phyloP scores from a whole-genome alignment of 768 basidiomycete species.

The Auriscalpium orientale region DNA sequence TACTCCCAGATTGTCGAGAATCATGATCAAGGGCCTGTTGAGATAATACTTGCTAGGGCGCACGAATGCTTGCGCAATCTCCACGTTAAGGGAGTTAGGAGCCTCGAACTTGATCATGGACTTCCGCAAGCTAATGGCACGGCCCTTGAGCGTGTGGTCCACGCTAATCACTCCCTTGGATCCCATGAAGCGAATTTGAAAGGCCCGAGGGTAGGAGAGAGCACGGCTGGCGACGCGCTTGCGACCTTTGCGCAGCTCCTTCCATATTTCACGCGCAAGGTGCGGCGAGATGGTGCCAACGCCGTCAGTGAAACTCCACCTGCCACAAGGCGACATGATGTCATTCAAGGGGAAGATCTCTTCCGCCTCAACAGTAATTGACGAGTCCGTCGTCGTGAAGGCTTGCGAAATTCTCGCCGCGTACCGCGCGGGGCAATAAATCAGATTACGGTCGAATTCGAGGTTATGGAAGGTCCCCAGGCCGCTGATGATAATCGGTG shows the following conservation, averaged over 20 bases:
- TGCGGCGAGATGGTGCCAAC: constrained; percentile 56
- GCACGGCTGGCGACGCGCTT: constrained; percentile 27
- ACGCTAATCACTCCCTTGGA: constrained; percentile 62
- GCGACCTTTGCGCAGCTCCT: constrained; percentile 31
- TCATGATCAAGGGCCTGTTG: constrained; percentile 63
- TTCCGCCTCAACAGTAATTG: constrained; percentile 34
- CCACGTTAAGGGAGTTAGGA: constrained; percentile 38
- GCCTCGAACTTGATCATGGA: constrained; percentile 68
- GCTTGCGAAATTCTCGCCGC: constrained; percentile 68
- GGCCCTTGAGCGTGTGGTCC: constrained; percentile 43
- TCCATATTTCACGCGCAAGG: constrained; percentile 42
- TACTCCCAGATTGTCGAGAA: constrained; percentile 52
- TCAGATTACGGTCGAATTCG: constrained; percentile 37
- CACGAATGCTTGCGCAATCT: constrained; percentile 61
- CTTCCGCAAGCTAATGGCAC: constrained; percentile 42
- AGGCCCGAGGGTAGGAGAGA: constrained; percentile 38
- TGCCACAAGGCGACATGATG: constrained; percentile 28
- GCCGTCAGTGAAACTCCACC: constrained; percentile 60
- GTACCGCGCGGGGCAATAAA: constrained; percentile 60
- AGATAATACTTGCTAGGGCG: constrained; percentile 47
- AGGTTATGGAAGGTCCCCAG: constrained; percentile 49
- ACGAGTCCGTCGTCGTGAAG: constrained; percentile 66
- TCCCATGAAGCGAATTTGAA: constrained; percentile 55
- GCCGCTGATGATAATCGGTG: constrained; percentile 42
- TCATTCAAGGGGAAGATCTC: constrained; percentile 38